Base-by-base conservation (phyloP, 768 basidiomycete genomes). In the Naganishia randhawae region DNA sequence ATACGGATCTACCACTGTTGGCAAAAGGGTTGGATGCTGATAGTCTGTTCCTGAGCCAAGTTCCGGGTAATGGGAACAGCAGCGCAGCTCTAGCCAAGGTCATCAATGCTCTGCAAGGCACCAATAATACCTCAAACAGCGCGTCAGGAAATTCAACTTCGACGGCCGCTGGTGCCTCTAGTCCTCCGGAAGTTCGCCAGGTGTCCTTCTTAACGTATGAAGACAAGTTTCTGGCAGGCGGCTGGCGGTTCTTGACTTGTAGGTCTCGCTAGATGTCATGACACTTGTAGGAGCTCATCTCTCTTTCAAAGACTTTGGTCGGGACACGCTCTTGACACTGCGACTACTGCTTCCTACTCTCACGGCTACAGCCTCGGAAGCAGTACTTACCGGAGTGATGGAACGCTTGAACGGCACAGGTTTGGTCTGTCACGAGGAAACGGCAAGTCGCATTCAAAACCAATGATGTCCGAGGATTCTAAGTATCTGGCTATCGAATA, bases 261-360 rank as follows among this genome's bases (percentile, higher is more conserved):
- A 45, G 19, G 54, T 54, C 11, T 32, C 6, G 14, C 25, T n/a
- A n/a, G 3, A 35, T 29, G 10, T 22, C 8, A 25, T 22, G 16
- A 37, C 11, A 8, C 25, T 25, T 22, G 37, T 31, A 50, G 41
- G 9, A 45, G 22, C 3, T 52, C 35, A 39, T 53, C 45, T 48
- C 29, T 32, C 53, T n/a, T 39, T 14, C 37, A 10, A 19, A 70
- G 61, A 76, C 62, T 77, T 74, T 63, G 74, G 76, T 5, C 63
- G 82, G n/a, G 83, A 84, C 71, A 81, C 83, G 2, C 67, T 84
- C 41, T 81, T 83, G n/a, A 81, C 82, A 1, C 74, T 83, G 27
- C 76, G 82, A 10, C 74, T 84, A 42, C 71, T 83, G 1, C 81
- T 83, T 73, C 82, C 83, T 1, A 75, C 80, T 3, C 72, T 83